Conservation (phyloP, 169 alveolate genomes). For the Cryptosporidium sp. region DNA sequence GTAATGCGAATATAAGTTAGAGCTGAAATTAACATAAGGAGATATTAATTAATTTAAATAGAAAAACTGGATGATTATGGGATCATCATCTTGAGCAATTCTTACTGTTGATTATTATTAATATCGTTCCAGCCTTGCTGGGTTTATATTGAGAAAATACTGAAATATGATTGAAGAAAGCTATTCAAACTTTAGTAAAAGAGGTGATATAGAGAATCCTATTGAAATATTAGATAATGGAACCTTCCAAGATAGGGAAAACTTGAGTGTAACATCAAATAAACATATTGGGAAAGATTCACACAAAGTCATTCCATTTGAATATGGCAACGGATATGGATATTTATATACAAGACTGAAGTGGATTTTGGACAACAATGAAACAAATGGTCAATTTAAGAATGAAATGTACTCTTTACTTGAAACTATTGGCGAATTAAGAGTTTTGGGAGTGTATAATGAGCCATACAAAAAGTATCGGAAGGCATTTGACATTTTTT, state of each 20-base stretch:
- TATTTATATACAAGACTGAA: conserved; percentile 46
- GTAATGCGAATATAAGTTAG: background rate
- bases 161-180: conserved; percentile 6
- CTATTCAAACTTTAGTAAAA: background rate
- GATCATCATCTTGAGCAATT: background rate
- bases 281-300: background rate
- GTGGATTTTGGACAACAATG: conserved; percentile 30
- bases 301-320: conserved; percentile 10
- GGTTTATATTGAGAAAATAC: background rate
- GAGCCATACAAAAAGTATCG: conserved; percentile 55
- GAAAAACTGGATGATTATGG: background rate
- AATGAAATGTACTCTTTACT: conserved; percentile 24
- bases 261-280: background rate
- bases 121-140: background rate
- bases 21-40: background rate
- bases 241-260: background rate
- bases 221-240: background rate
- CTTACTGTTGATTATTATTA: background rate
- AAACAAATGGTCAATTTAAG: background rate
- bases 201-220: background rate
- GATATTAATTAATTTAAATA: background rate
- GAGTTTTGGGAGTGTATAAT: conserved; percentile 46
- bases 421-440: conserved; percentile 56
- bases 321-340: conserved; percentile 43
- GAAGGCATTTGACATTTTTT: conserved; percentile 42